phyloP scores from a whole-genome alignment of 352 stramenopile species.

The Globisporangium cederbergense region DNA sequence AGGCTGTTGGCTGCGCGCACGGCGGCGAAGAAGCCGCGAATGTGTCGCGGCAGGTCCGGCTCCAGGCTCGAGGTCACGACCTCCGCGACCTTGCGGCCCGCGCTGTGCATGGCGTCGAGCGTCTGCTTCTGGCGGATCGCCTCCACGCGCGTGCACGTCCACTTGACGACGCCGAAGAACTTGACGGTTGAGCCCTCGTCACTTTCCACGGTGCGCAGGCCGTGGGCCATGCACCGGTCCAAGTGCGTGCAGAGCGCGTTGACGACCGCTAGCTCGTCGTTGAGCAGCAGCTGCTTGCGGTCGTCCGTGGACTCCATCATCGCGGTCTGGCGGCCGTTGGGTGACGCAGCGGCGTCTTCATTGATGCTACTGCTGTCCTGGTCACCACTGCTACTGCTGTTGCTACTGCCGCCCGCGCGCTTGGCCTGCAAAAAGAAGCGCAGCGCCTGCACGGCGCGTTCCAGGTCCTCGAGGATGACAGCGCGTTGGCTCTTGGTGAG shows the following conservation, averaged over 20 bases:
- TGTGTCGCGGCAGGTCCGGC: conserved; percentile 58
- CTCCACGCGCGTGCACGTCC: conserved; percentile 78
- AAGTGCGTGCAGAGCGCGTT: conserved; percentile 71
- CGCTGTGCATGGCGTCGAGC: conserved; percentile 59
- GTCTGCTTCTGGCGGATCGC: conserved; percentile 66
- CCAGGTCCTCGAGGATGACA: conserved; percentile 79
- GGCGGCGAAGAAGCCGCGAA: conserved; percentile 66
- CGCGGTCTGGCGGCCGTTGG: conserved; percentile 23
- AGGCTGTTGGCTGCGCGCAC: conserved; percentile 55
- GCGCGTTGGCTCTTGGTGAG: conserved; percentile 73
- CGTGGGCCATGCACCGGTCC: conserved; percentile 67
- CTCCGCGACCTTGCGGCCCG: conserved; percentile 43
- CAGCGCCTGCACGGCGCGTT: conserved; percentile 57
- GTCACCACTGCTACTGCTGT: conserved; percentile 11
- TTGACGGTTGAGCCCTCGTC: conserved; percentile 66
- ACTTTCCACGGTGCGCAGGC: conserved; percentile 56
- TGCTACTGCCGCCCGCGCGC: conserved; percentile 4
- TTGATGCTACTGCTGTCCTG: conserved; percentile 18
- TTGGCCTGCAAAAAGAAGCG: conserved; percentile 51
- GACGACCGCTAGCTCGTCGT: conserved; percentile 64
- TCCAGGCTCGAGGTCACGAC: conserved; percentile 73
- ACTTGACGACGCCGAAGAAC: conserved; percentile 85
- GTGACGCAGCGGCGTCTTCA: conserved; percentile 15
- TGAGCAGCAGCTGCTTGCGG: conserved; percentile 59
- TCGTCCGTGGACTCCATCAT: conserved; percentile 82